Evolutionary conservation across 305 asterid genomes (phyloP), one percentile per base, ranked within the genome.

Genomic region (Petunia hybrid): DNA sequence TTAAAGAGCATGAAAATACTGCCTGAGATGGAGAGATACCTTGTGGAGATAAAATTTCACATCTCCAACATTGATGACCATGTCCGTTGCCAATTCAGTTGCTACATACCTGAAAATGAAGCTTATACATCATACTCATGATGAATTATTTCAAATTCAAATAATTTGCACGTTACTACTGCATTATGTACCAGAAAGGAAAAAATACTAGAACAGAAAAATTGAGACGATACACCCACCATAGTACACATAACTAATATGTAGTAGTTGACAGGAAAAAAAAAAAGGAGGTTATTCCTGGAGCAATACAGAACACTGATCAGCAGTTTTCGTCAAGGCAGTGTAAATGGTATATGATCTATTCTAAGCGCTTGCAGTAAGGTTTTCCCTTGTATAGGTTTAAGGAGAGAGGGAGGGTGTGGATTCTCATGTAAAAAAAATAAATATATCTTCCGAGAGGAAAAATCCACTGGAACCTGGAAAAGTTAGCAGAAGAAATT

Each of bases 31-130:
- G 77, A 74, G 39, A 39, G n/a, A 46, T 90, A 95, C 99, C 99
- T 95, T 95, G 91, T 95, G 99, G 84, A 93, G 92, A 85, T 89
- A 89, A 84, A 93, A 95, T 83, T 91, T 95, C 84, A 89, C 91
- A 77, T 89, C 92, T 43, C 97, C 99, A 60, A 93, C 94, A 82
- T 80, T 90, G 41, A 95, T 80, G 81, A 92, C 89, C 80, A 92
- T 79, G 73, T 95, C 99, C 3, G 93, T 87, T 56, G 94, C 93
- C 89, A 95, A 88, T 59, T 95, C 97, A 0, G 97, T 85, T 1
- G 95, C 98, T 12, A 93, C 98, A 86, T 91, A 91, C 91, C 99
- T 95, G 91, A 84, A 89, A 35, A 83, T 65, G 77, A 42, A 43
- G 42, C 22, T 35, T 63, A 59, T 79, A n/a, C 71, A 82, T 69